These are phyloP conservation scores for Gossypium arboreum DNA, from an alignment of 345 rosid genomes.

Conservation along the genomic window DNA sequence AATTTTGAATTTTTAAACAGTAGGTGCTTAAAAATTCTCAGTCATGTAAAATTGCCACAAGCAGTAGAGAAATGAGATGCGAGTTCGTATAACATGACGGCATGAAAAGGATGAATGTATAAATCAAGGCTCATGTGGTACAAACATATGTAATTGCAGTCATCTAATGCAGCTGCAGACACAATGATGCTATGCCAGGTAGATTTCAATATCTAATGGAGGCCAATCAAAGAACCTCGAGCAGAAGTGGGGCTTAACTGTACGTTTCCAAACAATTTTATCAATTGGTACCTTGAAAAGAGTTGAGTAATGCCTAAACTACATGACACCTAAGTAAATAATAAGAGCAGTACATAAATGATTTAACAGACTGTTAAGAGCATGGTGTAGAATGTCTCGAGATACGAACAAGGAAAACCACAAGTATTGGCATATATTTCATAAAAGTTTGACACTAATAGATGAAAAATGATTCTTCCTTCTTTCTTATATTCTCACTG, in stretches of 20 bases:
- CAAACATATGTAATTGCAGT: conserved; percentile 14
- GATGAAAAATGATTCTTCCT: neutral
- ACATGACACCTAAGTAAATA: neutral
- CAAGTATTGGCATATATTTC: conserved; percentile 10
- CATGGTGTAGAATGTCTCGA: neutral
- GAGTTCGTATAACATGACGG: conserved; percentile 13
- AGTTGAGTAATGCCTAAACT: neutral
- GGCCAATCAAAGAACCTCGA: conserved; percentile 10
- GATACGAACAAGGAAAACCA: neutral
- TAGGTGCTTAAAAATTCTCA: neutral
- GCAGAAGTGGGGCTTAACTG: neutral
- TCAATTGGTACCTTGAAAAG: neutral
- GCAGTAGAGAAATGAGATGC: conserved; percentile 1
- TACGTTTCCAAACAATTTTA: conserved; percentile 9
- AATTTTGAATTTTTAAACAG: conserved; percentile 14
- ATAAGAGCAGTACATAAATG: neutral
- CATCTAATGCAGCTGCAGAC: conserved; percentile 14
- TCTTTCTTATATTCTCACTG: neutral
- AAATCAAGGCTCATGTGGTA: conserved; percentile 14
- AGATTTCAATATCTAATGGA: neutral
- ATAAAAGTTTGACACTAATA: conserved; percentile 3
- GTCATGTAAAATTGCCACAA: neutral
- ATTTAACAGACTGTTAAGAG: neutral
- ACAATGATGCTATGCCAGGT: neutral
- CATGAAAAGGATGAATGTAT: conserved; percentile 14